phyloP scores from a whole-genome alignment of 257 asterid species.

The Fraxinus cuspidata region DNA sequence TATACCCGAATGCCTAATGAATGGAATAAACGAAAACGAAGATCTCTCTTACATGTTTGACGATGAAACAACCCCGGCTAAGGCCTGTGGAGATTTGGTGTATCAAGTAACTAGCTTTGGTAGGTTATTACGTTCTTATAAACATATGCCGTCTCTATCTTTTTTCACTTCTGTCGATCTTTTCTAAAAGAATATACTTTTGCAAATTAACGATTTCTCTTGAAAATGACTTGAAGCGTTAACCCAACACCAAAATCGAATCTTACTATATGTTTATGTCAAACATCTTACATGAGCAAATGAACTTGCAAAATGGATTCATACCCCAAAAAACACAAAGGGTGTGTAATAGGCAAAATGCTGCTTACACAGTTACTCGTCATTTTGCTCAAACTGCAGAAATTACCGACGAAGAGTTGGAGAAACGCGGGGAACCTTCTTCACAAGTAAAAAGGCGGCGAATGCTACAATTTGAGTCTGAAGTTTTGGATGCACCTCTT shows the following conservation, averaged over 20 bases:
- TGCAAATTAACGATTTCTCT: background rate
- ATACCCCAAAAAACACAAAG: no score
- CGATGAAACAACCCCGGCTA: slow-evolving; percentile 70
- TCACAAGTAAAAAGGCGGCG: slow-evolving; percentile 80
- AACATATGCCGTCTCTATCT: slow-evolving; percentile 1
- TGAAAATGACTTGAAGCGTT: background rate
- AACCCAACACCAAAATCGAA: no score
- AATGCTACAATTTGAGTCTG: slow-evolving; percentile 74
- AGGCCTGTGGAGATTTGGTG: slow-evolving; percentile 74
- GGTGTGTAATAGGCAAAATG: no score
- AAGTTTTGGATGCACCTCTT: slow-evolving; percentile 47
- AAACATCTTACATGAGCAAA: no score
- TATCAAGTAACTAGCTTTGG: slow-evolving; percentile 47
- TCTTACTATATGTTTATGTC: no score
- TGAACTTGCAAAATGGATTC: no score
- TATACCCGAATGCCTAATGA: slow-evolving; percentile 45
- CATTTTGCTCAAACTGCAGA: slow-evolving; percentile 24
- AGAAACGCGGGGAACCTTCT: background rate
- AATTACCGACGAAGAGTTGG: slow-evolving; percentile 46
- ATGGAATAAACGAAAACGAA: slow-evolving; percentile 45
- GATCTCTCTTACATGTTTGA: slow-evolving; percentile 47
- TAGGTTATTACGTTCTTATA: slow-evolving; percentile 23
- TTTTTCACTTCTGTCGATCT: background rate
- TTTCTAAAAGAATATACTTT: background rate
- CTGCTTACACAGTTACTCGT: no score